These are phyloP conservation scores for Penicillium malachiteum DNA, from an alignment of 495 filamentous ascomycete species.

Conservation along the genomic window DNA sequence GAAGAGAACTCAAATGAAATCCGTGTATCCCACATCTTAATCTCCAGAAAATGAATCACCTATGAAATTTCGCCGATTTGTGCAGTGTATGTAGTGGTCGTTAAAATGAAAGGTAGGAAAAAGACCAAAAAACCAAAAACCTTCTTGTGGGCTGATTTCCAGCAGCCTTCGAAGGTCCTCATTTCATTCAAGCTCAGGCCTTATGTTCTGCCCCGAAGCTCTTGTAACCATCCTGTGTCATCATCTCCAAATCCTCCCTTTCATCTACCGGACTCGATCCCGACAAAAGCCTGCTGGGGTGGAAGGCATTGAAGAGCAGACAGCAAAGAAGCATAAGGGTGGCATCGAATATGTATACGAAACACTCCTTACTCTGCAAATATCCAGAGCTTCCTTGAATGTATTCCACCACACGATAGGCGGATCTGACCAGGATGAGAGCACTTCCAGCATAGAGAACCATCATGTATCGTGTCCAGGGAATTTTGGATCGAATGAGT, in stretches of 20 bases:
- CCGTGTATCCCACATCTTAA: no score
- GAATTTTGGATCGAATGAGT: constrained; percentile 8
- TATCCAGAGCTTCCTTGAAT: constrained; percentile 51
- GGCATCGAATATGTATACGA: constrained; percentile 52
- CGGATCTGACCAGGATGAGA: constrained; percentile 58
- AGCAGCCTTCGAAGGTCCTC: no score
- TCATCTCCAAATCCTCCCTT: constrained; percentile 13
- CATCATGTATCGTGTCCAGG: constrained; percentile 49
- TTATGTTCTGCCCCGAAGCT: neutral
- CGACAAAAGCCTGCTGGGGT: constrained; percentile 8
- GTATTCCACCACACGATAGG: constrained; percentile 65
- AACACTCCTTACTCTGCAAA: constrained; percentile 53
- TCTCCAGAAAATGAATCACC: no score
- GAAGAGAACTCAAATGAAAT: no score
- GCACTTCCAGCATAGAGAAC: constrained; percentile 51
- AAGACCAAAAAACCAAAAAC: no score
- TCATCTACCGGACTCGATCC: neutral
- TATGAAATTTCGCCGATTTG: no score
- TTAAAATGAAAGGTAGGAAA: no score
- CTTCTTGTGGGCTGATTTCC: no score
- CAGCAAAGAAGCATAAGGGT: constrained; percentile 15
- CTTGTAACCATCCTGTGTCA: neutral
- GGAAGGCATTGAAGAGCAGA: constrained; percentile 3
- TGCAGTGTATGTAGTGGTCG: no score
- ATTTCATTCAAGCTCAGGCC: no score